Evolutionary conservation across 257 asterid species (phyloP).

Genomic region (Forsythia viridissima): DNA sequence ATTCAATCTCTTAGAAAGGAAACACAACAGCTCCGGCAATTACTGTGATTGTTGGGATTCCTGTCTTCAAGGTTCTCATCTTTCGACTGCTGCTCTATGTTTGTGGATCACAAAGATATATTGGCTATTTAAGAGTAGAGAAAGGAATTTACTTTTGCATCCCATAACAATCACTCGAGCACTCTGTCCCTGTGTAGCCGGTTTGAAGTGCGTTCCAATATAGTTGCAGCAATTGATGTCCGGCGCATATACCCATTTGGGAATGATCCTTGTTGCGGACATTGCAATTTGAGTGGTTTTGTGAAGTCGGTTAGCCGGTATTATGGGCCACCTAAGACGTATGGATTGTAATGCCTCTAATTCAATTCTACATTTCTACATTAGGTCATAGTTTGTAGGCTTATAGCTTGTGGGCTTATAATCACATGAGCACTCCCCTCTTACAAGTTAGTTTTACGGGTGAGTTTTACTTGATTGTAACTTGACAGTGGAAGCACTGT

Average conservation of each 20-base stretch:
- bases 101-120: neutral
- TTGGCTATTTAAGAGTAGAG: neutral
- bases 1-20: conserved; percentile 43
- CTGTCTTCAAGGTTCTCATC: no score
- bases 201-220: neutral
- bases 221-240: neutral
- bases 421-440: neutral
- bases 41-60: conserved; percentile 27
- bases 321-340: neutral
- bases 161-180: neutral
- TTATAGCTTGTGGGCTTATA: neutral
- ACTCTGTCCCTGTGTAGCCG: neutral
- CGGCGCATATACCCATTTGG: neutral
- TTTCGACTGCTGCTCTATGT: neutral
- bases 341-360: neutral
- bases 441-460: neutral
- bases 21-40: conserved; percentile 43
- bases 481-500: neutral
- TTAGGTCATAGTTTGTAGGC: neutral
- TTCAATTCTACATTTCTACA: neutral
- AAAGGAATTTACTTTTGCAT: neutral
- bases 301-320: neutral
- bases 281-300: neutral
- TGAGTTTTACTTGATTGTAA: neutral
- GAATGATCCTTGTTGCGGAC: neutral